A percentile compares a stretch with the other conserved stretches of the same genome.
These are phyloP conservation scores for Didymellaceae sp. DNA, from an alignment of 2,329 filamentous ascomycete species.

Conservation along the genomic window DNA sequence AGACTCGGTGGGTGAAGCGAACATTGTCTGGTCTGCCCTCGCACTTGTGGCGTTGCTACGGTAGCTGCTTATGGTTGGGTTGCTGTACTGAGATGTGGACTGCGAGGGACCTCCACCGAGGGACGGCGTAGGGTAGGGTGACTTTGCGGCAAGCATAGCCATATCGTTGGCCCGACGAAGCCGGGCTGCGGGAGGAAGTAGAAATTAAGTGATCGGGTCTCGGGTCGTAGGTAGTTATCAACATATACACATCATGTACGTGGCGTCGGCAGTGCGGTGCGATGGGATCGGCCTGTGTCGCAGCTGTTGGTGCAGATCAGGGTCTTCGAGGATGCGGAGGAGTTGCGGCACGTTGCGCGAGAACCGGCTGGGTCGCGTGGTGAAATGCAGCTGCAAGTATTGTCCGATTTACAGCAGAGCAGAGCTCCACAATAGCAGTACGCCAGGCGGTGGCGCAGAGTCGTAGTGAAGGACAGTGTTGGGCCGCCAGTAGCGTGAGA, in stretches of 20 bases:
- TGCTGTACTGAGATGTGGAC: slow-evolving; percentile 45
- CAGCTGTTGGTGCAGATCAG: neutral
- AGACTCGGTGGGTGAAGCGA: slow-evolving; percentile 86
- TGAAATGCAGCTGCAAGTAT: neutral
- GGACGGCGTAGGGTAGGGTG: slow-evolving; percentile 67
- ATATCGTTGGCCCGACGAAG: slow-evolving; percentile 51
- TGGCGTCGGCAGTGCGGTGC: slow-evolving; percentile 4
- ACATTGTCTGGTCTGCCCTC: slow-evolving; percentile 59
- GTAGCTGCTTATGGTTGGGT: slow-evolving; percentile 43
- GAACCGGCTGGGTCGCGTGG: neutral
- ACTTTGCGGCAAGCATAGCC: slow-evolving; percentile 81
- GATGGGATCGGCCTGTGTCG: neutral
- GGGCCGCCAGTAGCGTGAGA: neutral
- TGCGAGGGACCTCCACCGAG: slow-evolving; percentile 48
- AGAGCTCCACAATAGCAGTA: neutral
- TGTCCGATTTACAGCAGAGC: neutral
- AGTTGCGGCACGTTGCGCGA: slow-evolving; percentile 14
- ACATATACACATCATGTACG: slow-evolving; percentile 26
- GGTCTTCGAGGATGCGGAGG: neutral
- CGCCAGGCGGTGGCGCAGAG: neutral
- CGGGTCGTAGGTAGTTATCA: slow-evolving; percentile 7
- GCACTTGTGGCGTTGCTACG: slow-evolving; percentile 43
- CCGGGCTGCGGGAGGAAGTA: neutral
- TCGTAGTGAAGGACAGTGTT: slow-evolving; percentile 3
- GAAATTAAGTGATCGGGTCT: neutral